These are phyloP conservation scores for Ganoderma boninense DNA, from an alignment of 1,284 basidiomycete genomes.

Conservation along the genomic window DNA sequence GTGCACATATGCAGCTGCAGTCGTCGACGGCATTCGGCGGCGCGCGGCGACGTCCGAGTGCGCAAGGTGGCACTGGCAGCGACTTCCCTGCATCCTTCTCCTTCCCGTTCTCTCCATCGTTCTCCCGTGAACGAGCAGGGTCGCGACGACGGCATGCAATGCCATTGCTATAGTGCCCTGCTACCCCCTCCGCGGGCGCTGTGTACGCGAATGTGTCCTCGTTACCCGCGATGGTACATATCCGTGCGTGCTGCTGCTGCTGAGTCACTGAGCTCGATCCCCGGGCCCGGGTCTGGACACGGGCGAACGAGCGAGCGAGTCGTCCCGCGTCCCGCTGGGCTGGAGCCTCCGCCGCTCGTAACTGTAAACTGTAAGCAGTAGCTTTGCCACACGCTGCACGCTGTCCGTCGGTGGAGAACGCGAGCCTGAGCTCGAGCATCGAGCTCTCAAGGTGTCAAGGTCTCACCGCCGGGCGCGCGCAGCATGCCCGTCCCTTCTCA, in stretches of 20 bases:
- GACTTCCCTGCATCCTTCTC: not conserved
- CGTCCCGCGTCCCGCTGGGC: not conserved
- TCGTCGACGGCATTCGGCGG: not conserved
- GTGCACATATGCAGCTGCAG: no score
- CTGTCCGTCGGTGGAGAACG: not conserved
- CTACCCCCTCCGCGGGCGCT: not conserved
- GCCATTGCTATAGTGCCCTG: not conserved
- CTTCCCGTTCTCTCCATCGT: not conserved
- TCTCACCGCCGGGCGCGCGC: conserved; percentile 12
- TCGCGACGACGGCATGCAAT: not conserved
- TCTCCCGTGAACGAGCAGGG: not conserved
- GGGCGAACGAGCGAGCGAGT: not conserved
- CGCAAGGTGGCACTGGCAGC: not conserved
- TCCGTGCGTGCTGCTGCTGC: not conserved
- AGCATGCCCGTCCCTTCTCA: conserved; percentile 6
- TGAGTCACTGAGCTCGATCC: not conserved
- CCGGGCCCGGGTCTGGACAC: not conserved
- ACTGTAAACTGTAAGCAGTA: no score
- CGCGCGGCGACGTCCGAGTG: not conserved
- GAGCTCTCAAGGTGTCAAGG: no score
- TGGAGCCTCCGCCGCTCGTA: not conserved
- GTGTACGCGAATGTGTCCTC: not conserved
- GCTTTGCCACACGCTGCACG: not conserved
- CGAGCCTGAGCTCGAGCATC: not conserved
- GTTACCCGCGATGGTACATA: not conserved